These are phyloP conservation scores for Carnegiea gigantea DNA, from an alignment of 179 eudicot species.

Conservation along the genomic window DNA sequence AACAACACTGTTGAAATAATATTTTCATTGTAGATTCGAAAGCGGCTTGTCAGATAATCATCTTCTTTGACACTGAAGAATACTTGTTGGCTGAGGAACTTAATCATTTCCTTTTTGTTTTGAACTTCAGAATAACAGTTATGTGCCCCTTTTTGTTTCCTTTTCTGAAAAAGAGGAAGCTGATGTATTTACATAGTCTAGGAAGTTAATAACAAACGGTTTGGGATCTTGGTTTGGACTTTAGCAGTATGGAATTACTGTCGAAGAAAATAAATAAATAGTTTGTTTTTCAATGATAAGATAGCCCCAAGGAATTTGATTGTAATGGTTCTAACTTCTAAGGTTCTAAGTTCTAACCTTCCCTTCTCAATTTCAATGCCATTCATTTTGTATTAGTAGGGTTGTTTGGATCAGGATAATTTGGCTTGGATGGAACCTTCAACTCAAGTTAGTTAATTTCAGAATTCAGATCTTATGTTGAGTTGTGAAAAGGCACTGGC, in stretches of 20 bases:
- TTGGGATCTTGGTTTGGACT: background rate
- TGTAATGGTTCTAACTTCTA: too few species aligned
- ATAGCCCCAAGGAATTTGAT: background rate
- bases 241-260: background rate
- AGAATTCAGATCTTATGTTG: too few species aligned
- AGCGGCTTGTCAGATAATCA: conserved; percentile 26
- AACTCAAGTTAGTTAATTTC: too few species aligned
- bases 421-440: too few species aligned
- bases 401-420: too few species aligned
- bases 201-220: background rate
- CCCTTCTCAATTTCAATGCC: too few species aligned
- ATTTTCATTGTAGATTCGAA: conserved; percentile 34
- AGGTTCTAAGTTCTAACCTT: too few species aligned
- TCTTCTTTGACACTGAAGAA: background rate
- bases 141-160: background rate
- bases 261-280: background rate
- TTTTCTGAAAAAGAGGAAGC: background rate
- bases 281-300: background rate
- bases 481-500: too few species aligned
- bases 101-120: too few species aligned
- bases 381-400: too few species aligned
- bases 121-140: background rate
- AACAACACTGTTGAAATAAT: background rate
- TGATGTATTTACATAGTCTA: background rate
- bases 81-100: background rate